Evolutionary conservation across 345 rosid species (phyloP).

Genomic region (Aquilaria malaccensis): DNA sequence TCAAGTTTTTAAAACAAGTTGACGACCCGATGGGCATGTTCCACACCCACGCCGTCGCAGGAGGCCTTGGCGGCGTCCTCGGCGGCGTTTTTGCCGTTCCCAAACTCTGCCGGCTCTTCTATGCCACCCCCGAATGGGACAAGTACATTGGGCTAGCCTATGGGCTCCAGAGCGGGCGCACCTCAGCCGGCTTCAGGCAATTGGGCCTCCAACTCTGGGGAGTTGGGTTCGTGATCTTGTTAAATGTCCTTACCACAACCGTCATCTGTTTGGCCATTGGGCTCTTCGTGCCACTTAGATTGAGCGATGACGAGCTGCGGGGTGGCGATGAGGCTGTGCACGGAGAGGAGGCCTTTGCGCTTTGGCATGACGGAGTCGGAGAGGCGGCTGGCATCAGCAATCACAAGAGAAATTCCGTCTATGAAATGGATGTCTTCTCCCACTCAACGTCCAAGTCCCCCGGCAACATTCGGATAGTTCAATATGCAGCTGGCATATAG

Average conservation of each 20-base stretch:
- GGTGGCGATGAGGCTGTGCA: slow-evolving; percentile 29
- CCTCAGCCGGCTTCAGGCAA: slow-evolving; percentile 29
- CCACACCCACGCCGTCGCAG: slow-evolving; percentile 49
- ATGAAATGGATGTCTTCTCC: slow-evolving; percentile 19
- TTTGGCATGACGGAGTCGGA: slow-evolving; percentile 17
- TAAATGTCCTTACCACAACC: slow-evolving; percentile 30
- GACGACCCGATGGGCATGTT: slow-evolving; percentile 39
- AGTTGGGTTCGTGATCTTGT: slow-evolving; percentile 22
- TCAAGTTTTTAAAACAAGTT: slow-evolving; percentile 16
- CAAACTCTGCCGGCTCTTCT: slow-evolving; percentile 37
- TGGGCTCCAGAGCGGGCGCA: slow-evolving; percentile 22
- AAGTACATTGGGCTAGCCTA: slow-evolving; percentile 31
- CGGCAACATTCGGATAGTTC: slow-evolving; percentile 13
- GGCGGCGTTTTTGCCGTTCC: slow-evolving; percentile 42
- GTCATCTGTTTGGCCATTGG: slow-evolving; percentile 28
- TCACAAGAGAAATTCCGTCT: slow-evolving; percentile 18
- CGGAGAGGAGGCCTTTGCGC: slow-evolving; percentile 33
- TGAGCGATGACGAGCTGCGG: slow-evolving; percentile 25
- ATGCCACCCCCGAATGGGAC: slow-evolving; percentile 34
- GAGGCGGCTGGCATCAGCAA: background rate
- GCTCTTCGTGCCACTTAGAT: slow-evolving; percentile 29
- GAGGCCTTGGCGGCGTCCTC: slow-evolving; percentile 42
- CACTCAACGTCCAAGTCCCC: slow-evolving; percentile 10
- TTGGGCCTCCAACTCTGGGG: slow-evolving; percentile 34
- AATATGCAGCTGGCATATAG: too few species aligned